Evolutionary conservation across 106 monocot species (phyloP).

Genomic region (Dactylorhiza incarnata): DNA sequence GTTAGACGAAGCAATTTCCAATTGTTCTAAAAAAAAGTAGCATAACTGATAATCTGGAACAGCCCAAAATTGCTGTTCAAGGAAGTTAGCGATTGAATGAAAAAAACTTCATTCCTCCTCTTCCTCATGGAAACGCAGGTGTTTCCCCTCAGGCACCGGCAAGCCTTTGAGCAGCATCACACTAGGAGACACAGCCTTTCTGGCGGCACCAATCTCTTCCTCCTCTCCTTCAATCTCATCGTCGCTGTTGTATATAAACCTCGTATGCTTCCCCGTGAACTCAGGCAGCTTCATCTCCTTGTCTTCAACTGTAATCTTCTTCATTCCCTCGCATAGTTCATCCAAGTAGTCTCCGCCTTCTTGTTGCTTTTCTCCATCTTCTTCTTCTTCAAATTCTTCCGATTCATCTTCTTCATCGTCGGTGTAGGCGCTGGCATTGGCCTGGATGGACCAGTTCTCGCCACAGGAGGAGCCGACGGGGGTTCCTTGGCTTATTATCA

Average conservation of each 20-base stretch:
- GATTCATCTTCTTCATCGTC: conserved; percentile 17
- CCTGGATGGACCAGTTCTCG: conserved; percentile 68
- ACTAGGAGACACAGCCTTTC: conserved; percentile 16
- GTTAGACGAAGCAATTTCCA: background rate
- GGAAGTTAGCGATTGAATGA: background rate
- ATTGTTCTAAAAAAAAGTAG: background rate
- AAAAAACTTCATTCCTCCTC: conserved; percentile 17
- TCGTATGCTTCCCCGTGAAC: conserved; percentile 59
- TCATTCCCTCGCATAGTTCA: conserved; percentile 54
- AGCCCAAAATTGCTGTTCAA: background rate
- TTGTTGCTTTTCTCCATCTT: conserved; percentile 10
- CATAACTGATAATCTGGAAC: background rate
- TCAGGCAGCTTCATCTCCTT: conserved; percentile 24
- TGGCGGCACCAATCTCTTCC: background rate
- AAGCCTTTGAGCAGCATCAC: conserved; percentile 56
- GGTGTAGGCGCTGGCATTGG: conserved; percentile 26
- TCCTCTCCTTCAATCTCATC: conserved; percentile 53
- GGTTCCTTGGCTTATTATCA: conserved; percentile 35
- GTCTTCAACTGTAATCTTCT: conserved; percentile 32
- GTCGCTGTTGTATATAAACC: conserved; percentile 78
- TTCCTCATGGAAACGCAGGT: conserved; percentile 77
- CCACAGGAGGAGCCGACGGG: conserved; percentile 14
- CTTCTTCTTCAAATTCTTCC: conserved; percentile 10
- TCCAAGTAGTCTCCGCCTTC: conserved; percentile 20
- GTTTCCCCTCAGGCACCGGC: conserved; percentile 75